Conservation (phyloP, 2,329 filamentous ascomycete genomes). For the Trichoderma sp. region DNA sequence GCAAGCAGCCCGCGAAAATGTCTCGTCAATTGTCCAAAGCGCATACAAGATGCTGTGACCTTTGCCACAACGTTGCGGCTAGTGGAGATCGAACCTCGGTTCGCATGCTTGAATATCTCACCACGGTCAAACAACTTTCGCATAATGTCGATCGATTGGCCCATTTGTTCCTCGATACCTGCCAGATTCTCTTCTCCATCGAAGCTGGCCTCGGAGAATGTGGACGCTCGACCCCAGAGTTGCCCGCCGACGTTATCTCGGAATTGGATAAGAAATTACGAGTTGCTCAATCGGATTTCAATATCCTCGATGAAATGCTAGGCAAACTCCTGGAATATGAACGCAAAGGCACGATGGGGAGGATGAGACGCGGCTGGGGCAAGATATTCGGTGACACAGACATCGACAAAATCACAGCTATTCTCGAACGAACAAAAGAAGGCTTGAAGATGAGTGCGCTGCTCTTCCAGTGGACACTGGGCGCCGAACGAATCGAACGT, state of each 20-base stretch:
- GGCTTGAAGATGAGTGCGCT: constrained; percentile 66
- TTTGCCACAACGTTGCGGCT: constrained; percentile 12
- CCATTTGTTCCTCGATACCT: constrained; percentile 68
- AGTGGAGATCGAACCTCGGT: constrained; percentile 20
- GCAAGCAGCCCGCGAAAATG: constrained; percentile 5
- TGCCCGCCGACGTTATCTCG: constrained; percentile 63
- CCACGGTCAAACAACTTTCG: constrained; percentile 57
- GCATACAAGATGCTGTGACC: constrained; percentile 8
- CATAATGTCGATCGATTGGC: constrained; percentile 63
- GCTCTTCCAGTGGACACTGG: constrained; percentile 68
- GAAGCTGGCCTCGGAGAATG: constrained; percentile 66
- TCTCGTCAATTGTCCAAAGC: not conserved
- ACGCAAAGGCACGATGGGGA: constrained; percentile 62
- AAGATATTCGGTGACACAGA: constrained; percentile 67
- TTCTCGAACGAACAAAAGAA: constrained; percentile 62
- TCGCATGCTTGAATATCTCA: constrained; percentile 65
- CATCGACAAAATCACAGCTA: constrained; percentile 61
- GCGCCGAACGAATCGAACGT: constrained; percentile 60
- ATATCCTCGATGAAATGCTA: constrained; percentile 65
- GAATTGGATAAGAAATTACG: constrained; percentile 68
- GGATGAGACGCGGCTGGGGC: constrained; percentile 63
- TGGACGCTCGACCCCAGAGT: constrained; percentile 52
- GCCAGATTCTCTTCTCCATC: constrained; percentile 68
- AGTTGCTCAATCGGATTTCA: constrained; percentile 63
- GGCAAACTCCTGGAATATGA: constrained; percentile 65